Evolutionary conservation across 371 early-diverging fungal species (phyloP), one percentile per base, ranked within the genome.

Genomic region (Zopfochytrium polystomum): DNA sequence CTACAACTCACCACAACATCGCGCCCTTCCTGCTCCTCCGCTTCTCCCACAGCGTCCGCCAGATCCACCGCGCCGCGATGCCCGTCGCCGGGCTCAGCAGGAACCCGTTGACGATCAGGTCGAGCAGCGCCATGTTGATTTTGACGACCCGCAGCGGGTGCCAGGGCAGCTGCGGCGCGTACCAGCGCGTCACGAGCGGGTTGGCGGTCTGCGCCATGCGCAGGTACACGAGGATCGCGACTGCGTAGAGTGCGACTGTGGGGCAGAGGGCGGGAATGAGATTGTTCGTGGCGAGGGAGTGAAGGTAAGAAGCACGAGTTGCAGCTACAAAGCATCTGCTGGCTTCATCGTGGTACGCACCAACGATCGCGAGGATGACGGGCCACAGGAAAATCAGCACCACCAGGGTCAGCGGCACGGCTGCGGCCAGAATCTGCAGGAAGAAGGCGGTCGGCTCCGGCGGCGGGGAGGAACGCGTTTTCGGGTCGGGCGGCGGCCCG

Each of bases 321-420:
- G 48, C 65, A 67, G 29, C 61, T 2, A 70, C 67, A 57, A 66
- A 73, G 60, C 60, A 73, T 58, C 60, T 63, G 30, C 30, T 18
- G 42, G 52, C 43, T 3, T 63, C 70, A 38, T 73, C 70, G 18
- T 65, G 70, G 53, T 61, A 61, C 52, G 18, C 38, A 18, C 11
- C 38, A 18, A 38, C 11, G 18, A 18, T n/a, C n/a, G n/a, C n/a
- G n/a, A n/a, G n/a, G 47, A 47, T 6, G 18, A 47, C 22, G 47
- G 23, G 9, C 18, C 9, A 23, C 47, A 23, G 47, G 15, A 23
- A 47, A 11, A 47, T 47, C 47, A 22, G 47, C 47, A 47, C 18
- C 47, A 47, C 6, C 47, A 22, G 23, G 18, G 18, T 23, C 11
- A 30, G 5, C 32, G 20, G 3, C 5, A 33, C 3, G 7, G 34